phyloP scores from a whole-genome alignment of 495 filamentous ascomycete species.

The Aspergillus cavernicola region DNA sequence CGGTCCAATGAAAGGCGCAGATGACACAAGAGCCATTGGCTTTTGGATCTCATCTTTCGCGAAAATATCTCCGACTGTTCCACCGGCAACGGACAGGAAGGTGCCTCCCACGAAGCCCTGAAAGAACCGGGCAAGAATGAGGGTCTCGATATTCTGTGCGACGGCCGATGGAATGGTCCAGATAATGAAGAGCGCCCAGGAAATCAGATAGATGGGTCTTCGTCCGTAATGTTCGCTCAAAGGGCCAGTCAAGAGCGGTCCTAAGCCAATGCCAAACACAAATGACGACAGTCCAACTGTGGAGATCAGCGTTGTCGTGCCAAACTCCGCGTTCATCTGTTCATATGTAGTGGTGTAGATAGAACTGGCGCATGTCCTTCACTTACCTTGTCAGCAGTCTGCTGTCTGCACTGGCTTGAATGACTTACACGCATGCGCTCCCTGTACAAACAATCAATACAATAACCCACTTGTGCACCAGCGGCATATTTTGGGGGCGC shows the following conservation, averaged over 20 bases:
- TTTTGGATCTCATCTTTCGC: constrained; percentile 57
- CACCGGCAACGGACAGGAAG: constrained; percentile 78
- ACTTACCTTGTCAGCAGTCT: too few relatives aligned
- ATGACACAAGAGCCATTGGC: constrained; percentile 67
- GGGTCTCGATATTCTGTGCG: constrained; percentile 68
- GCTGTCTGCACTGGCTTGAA: too few relatives aligned
- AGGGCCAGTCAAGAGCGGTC: constrained; percentile 60
- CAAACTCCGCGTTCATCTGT: constrained; percentile 66
- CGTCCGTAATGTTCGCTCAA: constrained; percentile 70
- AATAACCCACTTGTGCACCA: too few relatives aligned
- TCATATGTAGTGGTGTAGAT: constrained; percentile 75
- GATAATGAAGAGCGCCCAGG: constrained; percentile 67
- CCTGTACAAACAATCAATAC: too few relatives aligned
- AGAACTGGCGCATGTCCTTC: constrained; percentile 50
- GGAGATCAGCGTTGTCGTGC: constrained; percentile 56
- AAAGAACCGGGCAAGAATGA: constrained; percentile 73
- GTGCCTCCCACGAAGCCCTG: constrained; percentile 73
- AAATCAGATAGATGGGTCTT: constrained; percentile 68
- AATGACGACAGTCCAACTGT: constrained; percentile 70
- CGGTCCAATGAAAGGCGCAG: constrained; percentile 63
- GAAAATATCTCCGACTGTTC: constrained; percentile 82
- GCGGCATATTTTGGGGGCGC: too few relatives aligned
- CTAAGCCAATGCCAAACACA: constrained; percentile 58
- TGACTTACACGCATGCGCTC: too few relatives aligned
- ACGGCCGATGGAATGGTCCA: constrained; percentile 79